Percentiles rank a stretch among this genome's conserved stretches.
Conservation (phyloP, 1,284 basidiomycete genomes). For the Golubevia pallescens region DNA sequence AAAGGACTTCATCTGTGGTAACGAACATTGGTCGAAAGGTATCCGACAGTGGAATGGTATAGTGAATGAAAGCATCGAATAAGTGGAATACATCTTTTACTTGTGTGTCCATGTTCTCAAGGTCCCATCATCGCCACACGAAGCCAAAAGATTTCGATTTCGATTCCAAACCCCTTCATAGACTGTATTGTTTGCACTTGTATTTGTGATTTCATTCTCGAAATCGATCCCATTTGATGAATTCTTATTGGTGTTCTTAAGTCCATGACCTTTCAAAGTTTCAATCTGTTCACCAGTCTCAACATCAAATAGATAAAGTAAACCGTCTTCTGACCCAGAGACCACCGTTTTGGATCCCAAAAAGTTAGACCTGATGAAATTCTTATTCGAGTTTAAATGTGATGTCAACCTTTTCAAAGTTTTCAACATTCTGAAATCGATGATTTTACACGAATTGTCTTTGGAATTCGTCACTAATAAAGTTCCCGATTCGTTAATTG, state of each 20-base stretch:
- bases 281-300: conserved; percentile 57
- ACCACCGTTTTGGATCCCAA: conserved; percentile 65
- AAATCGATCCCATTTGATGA: conserved; percentile 45
- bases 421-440: conserved; percentile 65
- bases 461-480: conserved; percentile 67
- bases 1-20: conserved; percentile 72
- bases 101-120: conserved; percentile 67
- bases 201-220: conserved; percentile 50
- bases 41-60: conserved; percentile 67
- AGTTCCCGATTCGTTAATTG: conserved; percentile 66
- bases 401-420: conserved; percentile 67
- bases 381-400: conserved; percentile 68
- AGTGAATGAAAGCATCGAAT: conserved; percentile 28
- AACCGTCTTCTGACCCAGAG: conserved; percentile 66
- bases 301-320: conserved; percentile 62
- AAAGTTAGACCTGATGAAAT: conserved; percentile 67
- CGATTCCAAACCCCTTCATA: conserved; percentile 67
- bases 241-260: conserved; percentile 17
- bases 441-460: conserved; percentile 67
- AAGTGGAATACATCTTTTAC: too few relatives aligned
- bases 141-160: conserved; percentile 62
- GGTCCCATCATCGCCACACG: conserved; percentile 66
- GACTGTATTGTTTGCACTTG: conserved; percentile 51
- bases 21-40: conserved; percentile 72
- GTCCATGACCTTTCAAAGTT: conserved; percentile 55